Base-by-base conservation (phyloP, 371 early-diverging fungal genomes). In the Rhizopus stolonifer region DNA sequence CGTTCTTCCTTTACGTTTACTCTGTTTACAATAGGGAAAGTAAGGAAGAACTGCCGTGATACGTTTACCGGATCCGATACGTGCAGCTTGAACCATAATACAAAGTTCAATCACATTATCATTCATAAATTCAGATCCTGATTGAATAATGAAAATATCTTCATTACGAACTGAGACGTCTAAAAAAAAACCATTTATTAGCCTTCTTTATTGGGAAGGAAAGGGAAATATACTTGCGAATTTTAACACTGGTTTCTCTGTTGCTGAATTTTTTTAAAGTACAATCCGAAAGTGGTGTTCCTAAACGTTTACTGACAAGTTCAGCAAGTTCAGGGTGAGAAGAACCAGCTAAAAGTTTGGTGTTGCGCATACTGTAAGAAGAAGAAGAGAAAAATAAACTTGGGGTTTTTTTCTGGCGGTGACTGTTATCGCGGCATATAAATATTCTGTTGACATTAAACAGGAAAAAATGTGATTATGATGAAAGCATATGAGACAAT, bases 91-190 rank as follows among this genome's bases (percentile, higher is more conserved):
- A 62, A 97, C 88, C 93, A 97, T 91, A 53, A 98, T 94, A 56
- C 96, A 82, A 46, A 95, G 82, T 74, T 98, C 98, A 87, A 97
- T 93, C 47, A 98, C 71, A 55, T 94, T 89, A 74, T 98, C 98
- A 70, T 98, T 97, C 73, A 94, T 89, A 29, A 79, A 68, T 50
- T 78, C 78, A 19, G 90, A 92, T 11, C 97, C 96, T 26, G 91
- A 90, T 69, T 97, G 98, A 60, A 98, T 92, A 58, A 98, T 92
- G 71, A 85, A 97, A n/a, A 97, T 94, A 77, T 97, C 95, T 65
- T 94, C 85, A 45, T 93, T 84, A 54, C 98, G 90, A 56, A 98
- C 93, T 46, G 96, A 96, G 32, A 90, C 86, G 24, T 90, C 94
- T 15, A 36, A 36, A 36, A 42, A 40, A 21, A 40, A 21, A 42